phyloP scores from a whole-genome alignment of 2,329 filamentous ascomycete species.

The Tolypocladium nubicola region DNA sequence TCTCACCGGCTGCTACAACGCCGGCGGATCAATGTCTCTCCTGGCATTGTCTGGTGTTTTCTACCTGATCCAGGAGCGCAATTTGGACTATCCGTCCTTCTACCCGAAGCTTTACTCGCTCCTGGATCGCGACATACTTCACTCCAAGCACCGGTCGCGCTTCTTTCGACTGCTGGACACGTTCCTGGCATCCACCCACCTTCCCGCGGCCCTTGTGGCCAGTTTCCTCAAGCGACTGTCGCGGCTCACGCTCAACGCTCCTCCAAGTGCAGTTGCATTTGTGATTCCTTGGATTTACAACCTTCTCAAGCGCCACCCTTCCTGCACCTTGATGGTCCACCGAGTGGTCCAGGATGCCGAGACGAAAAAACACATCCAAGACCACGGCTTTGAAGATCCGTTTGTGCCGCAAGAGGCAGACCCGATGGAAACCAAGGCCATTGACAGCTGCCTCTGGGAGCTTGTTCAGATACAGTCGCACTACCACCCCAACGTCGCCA shows the following conservation, averaged over 20 bases:
- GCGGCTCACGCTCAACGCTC: conserved; percentile 73
- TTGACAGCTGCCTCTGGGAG: conserved; percentile 94
- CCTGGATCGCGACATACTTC: conserved; percentile 73
- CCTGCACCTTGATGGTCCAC: conserved; percentile 94
- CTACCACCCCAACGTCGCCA: conserved; percentile 94
- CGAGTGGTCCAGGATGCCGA: conserved; percentile 53
- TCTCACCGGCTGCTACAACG: conserved; percentile 84
- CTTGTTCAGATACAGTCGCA: conserved; percentile 83
- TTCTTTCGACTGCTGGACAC: conserved; percentile 90
- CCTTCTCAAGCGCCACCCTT: conserved; percentile 77
- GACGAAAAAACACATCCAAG: conserved; percentile 47
- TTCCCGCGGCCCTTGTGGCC: conserved; percentile 81
- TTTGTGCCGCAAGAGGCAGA: conserved; percentile 69
- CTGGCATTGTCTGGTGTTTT: conserved; percentile 88
- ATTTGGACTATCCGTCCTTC: conserved; percentile 92
- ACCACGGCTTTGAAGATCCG: conserved; percentile 55
- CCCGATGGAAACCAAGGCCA: conserved; percentile 74
- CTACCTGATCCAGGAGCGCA: conserved; percentile 85
- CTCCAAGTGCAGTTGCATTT: conserved; percentile 79
- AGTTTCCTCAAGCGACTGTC: conserved; percentile 95
- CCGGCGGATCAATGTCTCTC: conserved; percentile 76
- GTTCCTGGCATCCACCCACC: conserved; percentile 83
- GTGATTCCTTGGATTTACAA: conserved; percentile 95
- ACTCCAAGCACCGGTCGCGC: conserved; percentile 86
- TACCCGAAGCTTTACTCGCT: conserved; percentile 91